Evolutionary conservation across 768 basidiomycete genomes (phyloP).

Genomic region (Mycena filopes): DNA sequence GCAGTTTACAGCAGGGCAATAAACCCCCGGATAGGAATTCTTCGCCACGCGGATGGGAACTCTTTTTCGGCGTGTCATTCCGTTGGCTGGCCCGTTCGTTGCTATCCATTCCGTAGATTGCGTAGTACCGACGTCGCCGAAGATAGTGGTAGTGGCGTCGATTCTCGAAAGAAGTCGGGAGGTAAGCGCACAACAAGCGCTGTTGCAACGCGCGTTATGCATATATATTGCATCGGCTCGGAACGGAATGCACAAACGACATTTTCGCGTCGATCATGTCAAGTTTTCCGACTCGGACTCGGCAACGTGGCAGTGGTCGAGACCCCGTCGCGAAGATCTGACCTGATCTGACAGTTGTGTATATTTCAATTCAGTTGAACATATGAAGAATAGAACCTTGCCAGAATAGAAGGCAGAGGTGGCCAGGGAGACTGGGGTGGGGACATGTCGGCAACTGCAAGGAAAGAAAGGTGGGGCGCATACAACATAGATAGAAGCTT

Average conservation of each 20-base stretch:
- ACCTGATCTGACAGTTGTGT: no score
- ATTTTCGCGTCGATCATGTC: conserved; percentile 2
- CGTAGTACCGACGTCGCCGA: conserved; percentile 15
- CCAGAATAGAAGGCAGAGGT: no score
- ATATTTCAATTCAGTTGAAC: no score
- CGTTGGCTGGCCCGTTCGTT: conserved; percentile 18
- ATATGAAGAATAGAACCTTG: no score
- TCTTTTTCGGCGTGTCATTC: not conserved
- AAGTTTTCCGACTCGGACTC: no score
- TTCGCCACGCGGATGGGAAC: conserved; percentile 10
- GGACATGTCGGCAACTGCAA: no score
- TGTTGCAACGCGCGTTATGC: conserved; percentile 16
- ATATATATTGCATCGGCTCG: not conserved
- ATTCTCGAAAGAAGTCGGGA: conserved; percentile 17
- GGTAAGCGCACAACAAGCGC: conserved; percentile 4
- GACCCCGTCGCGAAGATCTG: no score
- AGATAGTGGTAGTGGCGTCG: no score
- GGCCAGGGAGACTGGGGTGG: no score
- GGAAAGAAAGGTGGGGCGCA: no score
- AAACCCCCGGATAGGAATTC: conserved; percentile 22
- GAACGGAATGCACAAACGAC: not conserved
- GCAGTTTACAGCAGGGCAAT: conserved; percentile 24
- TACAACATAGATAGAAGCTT: no score
- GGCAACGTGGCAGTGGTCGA: no score
- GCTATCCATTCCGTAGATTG: conserved; percentile 3